Evolutionary conservation across 192 early-diverging fungal genomes (phyloP), one percentile per base, ranked within the genome.

Genomic region (Funneliformis mosseae): DNA sequence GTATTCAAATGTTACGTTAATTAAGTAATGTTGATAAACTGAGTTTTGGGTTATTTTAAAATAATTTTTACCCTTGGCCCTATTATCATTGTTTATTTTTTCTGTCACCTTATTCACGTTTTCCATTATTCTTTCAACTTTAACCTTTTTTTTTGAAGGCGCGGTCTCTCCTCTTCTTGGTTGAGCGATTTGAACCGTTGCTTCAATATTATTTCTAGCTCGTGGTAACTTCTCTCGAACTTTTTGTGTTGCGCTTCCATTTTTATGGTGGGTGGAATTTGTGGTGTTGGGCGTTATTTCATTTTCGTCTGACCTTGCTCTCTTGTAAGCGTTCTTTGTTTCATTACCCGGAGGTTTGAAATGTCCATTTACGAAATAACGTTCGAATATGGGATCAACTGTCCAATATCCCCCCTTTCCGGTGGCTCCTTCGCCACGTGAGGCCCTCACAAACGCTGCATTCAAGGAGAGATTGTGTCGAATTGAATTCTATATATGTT

Each of bases 401-500:
- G 86, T 90, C 92, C 92, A 92, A 74, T 91, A 92, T 8, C 91
- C 88, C 9, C 92, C 92, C 77, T 92, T 92, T 48, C 92, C 92
- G 14, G 92, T 89, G 81, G 90, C 92, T 78, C 90, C 90, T 70
- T 88, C 85, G 0, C 16, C 50, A 55, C 50, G 50, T 7, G 50
- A 55, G 39, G 94, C 89, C 48, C 94, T 91, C 77, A 94, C 86
- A 87, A 96, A 96, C 27, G 86, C 85, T 81, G 93, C 94, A 82
- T 95, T 96, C 18, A 96, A 87, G 8, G 93, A 94, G 72, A 96
- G 88, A 83, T 96, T 96, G 85, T 96, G 95, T 28, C 95, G 89
- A 73, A 96, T 92, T 18, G 95, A 96, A 83, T 96, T 96, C 85
- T 95, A 33, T 33, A 33, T 33, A 33, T 33, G 3, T 33, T 33